Evolutionary conservation across 306 rosid species (phyloP).

Genomic region (Dalbergia cochinchinensis): DNA sequence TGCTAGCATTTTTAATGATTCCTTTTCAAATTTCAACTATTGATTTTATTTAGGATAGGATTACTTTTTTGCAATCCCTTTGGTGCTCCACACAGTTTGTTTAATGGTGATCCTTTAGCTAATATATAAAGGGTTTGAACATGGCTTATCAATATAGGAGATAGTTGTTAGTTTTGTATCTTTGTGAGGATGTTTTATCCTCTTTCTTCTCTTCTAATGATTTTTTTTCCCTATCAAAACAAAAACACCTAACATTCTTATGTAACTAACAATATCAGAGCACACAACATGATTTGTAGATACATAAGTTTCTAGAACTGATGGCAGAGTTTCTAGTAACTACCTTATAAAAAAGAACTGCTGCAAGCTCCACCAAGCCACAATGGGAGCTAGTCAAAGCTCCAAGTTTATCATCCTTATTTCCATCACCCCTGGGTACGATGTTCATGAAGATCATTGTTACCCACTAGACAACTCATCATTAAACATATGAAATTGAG

Average conservation of each 20-base stretch:
- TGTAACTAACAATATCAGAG: constrained; percentile 10
- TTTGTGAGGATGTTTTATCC: no score
- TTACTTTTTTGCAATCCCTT: no score
- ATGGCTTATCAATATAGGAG: no score
- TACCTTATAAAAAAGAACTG: constrained; percentile 81
- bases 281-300: constrained; percentile 24
- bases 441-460: constrained; percentile 33
- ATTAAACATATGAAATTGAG: constrained; percentile 30
- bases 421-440: constrained; percentile 73
- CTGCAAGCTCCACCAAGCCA: constrained; percentile 88
- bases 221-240: neutral
- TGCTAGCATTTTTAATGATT: no score
- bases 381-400: constrained; percentile 72
- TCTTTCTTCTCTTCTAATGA: no score
- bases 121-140: no score
- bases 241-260: constrained; percentile 10
- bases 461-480: constrained; percentile 37
- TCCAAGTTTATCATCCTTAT: constrained; percentile 87
- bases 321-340: constrained; percentile 40
- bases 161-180: no score
- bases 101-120: no score
- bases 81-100: no score
- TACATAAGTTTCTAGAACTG: neutral
- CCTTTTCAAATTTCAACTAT: no score
- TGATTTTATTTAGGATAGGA: no score